Conservation (phyloP, 176 grass and related monocot species). For the Metroxylon sagu region DNA sequence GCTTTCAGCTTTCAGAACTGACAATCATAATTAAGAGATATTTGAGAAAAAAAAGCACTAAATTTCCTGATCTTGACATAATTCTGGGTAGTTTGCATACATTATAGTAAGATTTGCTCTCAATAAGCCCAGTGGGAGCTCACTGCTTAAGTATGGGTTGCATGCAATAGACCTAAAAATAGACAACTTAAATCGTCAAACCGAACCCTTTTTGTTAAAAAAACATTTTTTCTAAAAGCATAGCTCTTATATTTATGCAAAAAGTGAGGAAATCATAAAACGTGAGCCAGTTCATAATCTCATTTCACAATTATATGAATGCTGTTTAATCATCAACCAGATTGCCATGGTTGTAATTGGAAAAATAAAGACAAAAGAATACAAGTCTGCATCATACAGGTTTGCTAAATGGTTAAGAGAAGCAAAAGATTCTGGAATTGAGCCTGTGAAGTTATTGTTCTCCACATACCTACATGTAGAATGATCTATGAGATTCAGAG, state of each 20-base stretch:
- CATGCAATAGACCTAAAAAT: slow-evolving; percentile 39
- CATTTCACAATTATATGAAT: too few species aligned
- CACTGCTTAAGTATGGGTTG: slow-evolving; percentile 37
- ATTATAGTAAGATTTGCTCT: slow-evolving; percentile 22
- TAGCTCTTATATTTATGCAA: too few species aligned
- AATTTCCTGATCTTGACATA: neutral
- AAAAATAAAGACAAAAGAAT: neutral
- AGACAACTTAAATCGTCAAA: slow-evolving; percentile 1
- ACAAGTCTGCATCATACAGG: slow-evolving; percentile 30
- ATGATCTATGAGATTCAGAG: neutral
- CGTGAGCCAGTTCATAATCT: too few species aligned
- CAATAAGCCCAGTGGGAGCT: slow-evolving; percentile 33
- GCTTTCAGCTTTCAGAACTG: slow-evolving; percentile 37
- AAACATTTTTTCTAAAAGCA: too few species aligned
- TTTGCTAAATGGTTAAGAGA: slow-evolving; percentile 34
- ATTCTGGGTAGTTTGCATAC: slow-evolving; percentile 24
- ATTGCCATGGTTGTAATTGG: too few species aligned
- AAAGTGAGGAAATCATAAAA: too few species aligned
- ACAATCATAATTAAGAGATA: slow-evolving; percentile 11
- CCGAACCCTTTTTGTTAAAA: slow-evolving; percentile 6
- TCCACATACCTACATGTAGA: slow-evolving; percentile 35
- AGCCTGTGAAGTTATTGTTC: slow-evolving; percentile 56
- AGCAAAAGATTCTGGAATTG: slow-evolving; percentile 39
- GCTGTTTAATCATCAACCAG: too few species aligned
- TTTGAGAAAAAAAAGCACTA: neutral